Percentiles rank a stretch among this genome's conserved stretches.
phyloP scores from a whole-genome alignment of 139 green algal species.

The Chlorella ohadii region DNA sequence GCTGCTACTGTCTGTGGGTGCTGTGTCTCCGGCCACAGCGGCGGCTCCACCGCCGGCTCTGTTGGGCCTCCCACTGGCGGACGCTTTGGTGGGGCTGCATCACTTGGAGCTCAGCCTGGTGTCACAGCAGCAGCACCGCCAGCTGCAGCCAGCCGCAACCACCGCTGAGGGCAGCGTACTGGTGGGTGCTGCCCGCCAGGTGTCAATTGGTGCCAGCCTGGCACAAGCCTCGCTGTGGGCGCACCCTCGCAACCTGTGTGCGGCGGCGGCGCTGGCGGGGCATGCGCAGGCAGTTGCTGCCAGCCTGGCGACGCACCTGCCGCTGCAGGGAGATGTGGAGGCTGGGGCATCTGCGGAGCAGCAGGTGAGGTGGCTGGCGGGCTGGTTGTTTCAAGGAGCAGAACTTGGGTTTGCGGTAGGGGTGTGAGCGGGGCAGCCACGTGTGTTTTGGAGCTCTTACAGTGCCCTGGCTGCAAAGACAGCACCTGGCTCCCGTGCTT shows the following conservation, averaged over 20 bases:
- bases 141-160: conserved; percentile 23
- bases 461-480: too few species aligned
- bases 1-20: conserved; percentile 29
- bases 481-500: too few species aligned
- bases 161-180: conserved; percentile 2
- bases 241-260: conserved; percentile 35
- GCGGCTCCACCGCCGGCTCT: background rate
- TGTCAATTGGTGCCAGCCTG: conserved; percentile 16
- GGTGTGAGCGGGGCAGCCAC: too few species aligned
- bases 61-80: conserved; percentile 12
- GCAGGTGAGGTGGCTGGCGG: too few species aligned
- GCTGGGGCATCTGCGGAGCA: too few species aligned
- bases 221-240: conserved; percentile 44
- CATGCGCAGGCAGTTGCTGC: background rate
- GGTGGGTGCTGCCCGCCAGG: conserved; percentile 3
- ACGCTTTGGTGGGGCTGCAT: conserved; percentile 5
- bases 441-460: too few species aligned
- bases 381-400: too few species aligned
- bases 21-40: background rate
- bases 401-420: too few species aligned
- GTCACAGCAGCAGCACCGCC: conserved; percentile 17
- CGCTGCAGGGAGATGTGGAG: background rate
- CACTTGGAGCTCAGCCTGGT: conserved; percentile 8
- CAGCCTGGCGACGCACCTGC: background rate
- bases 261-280: conserved; percentile 15